Evolutionary conservation across 106 monocot genomes (phyloP), one percentile per base, ranked within the genome.

Genomic region (Apostasia ramifera): DNA sequence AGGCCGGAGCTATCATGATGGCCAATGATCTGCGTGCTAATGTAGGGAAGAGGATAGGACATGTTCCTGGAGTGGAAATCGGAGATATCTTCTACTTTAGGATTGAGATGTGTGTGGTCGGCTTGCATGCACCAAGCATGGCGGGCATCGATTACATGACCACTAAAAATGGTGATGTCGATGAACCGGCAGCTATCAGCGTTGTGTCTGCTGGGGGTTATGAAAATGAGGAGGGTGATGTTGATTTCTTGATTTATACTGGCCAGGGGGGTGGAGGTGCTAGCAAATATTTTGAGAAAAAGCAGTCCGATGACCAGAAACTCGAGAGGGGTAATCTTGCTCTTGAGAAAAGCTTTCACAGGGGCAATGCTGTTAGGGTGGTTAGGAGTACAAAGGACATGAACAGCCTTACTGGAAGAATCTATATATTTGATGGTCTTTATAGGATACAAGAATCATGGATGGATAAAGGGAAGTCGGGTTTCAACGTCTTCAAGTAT

Each of bases 241-340:
- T 61, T 0, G 69, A 90, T 75, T 54, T 76, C 15, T 67, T 95
- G 71, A 70, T 95, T 55, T 95, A 95, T 70, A 86, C 68, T 40
- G 95, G 95, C 13, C 84, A 89, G 39, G 95, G 95, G 13, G 91
- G 91, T 51, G 74, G 45, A 3, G 54, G 49, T 54, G 64, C 61
- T 1, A 48, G 48, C 37, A 65, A 37, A 6, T 48, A 41, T 39
- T 62, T 55, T 56, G 78, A 74, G 13, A 70, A 73, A 12, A 80
- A 76, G 70, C 75, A 67, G 69, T 53, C 55, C 3, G 62, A 75
- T 39, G 91, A 95, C 61, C 95, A 95, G 74, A 95, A 95, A 72
- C 88, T 95, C 5, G 83, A 86, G 57, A 85, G 82, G 68, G 91
- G 88, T 65, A 95, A 95, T 67, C 91, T 91, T 76, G 95, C 95